phyloP scores from a whole-genome alignment of 2,329 filamentous ascomycete genomes.

The Pyrenochaeta sp. region DNA sequence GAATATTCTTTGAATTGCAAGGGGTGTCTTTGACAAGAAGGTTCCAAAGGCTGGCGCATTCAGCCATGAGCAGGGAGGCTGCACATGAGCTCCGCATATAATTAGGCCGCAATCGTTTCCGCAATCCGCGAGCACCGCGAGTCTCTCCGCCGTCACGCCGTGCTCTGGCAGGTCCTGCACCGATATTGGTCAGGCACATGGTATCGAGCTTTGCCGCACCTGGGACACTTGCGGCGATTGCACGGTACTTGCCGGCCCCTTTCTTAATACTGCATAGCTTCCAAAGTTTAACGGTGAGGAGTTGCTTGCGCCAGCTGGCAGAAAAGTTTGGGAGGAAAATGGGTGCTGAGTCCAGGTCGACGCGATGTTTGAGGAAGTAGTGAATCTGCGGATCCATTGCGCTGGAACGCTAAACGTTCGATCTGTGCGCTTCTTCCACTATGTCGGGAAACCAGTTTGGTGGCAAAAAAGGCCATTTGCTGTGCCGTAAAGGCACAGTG shows the following conservation, averaged over 20 bases:
- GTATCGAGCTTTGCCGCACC: too few relatives aligned
- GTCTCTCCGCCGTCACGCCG: not conserved
- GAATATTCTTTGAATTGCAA: not conserved
- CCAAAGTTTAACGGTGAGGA: too few relatives aligned
- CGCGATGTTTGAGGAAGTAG: not conserved
- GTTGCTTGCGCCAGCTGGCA: too few relatives aligned
- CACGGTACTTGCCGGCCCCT: constrained; percentile 6
- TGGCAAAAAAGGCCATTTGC: not conserved
- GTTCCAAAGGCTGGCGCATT: not conserved
- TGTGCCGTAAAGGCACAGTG: constrained; percentile 9
- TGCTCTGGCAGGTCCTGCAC: not conserved
- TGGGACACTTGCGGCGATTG: too few relatives aligned
- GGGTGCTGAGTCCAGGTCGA: too few relatives aligned
- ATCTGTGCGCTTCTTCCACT: constrained; percentile 1
- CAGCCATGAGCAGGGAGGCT: not conserved
- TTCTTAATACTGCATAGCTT: not conserved
- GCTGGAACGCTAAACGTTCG: not conserved
- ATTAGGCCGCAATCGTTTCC: not conserved
- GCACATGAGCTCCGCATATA: not conserved
- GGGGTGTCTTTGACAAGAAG: not conserved
- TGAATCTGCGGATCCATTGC: not conserved
- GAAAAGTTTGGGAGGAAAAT: too few relatives aligned
- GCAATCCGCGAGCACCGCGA: constrained; percentile 1
- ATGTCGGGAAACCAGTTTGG: not conserved
- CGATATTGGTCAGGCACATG: too few relatives aligned